phyloP scores from a whole-genome alignment of 1,139 yeast genomes.

The Sugiyamaella novakii region DNA sequence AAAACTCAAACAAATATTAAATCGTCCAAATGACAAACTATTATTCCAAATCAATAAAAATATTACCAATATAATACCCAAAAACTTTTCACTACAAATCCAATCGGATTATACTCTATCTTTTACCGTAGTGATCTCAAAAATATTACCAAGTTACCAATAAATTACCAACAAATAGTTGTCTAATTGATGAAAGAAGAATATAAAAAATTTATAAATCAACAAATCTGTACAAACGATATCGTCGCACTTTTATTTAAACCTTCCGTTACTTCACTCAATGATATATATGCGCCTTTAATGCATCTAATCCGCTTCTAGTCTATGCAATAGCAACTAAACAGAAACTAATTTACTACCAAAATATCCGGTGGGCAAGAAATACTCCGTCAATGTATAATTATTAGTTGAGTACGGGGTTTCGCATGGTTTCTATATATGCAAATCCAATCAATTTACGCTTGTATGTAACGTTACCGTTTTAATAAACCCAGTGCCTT shows the following conservation, averaged over 20 bases:
- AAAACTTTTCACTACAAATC: neutral
- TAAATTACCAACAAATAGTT: neutral
- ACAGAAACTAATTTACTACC: neutral
- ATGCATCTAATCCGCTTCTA: neutral
- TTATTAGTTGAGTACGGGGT: neutral
- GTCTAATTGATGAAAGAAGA: neutral
- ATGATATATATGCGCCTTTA: neutral
- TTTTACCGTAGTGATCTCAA: neutral
- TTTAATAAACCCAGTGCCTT: neutral
- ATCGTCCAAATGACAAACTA: too few species aligned
- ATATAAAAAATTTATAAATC: too few species aligned
- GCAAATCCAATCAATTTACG: too few species aligned
- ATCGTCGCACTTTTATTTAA: too few species aligned
- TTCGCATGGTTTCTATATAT: neutral
- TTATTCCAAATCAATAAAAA: too few species aligned
- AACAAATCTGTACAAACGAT: neutral
- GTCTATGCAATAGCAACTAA: constrained; percentile 8
- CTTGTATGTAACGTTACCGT: neutral
- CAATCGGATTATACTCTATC: neutral
- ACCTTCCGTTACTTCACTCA: too few species aligned
- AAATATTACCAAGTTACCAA: neutral
- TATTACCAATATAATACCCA: too few species aligned
- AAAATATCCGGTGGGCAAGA: neutral
- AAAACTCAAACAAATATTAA: too few species aligned
- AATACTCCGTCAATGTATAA: neutral